Conservation (phyloP, 805 yeast species). For the Saccharomycodes ludwigii region DNA sequence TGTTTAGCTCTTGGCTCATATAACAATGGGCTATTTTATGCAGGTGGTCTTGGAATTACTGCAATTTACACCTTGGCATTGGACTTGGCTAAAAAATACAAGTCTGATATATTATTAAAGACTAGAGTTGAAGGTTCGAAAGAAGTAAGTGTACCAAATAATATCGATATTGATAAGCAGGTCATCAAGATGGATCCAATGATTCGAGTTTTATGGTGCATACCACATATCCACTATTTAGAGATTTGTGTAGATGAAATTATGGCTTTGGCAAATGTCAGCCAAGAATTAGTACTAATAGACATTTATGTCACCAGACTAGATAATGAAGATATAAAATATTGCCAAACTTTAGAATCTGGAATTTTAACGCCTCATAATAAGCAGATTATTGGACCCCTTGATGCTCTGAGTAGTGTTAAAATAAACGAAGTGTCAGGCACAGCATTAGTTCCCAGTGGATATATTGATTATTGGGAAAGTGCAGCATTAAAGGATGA, state of each 20-base stretch:
- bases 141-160: no score
- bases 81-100: conserved; percentile 15
- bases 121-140: no score
- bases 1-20: conserved; percentile 35
- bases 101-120: background rate
- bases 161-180: no score
- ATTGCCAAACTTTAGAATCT: no score
- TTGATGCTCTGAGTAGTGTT: no score
- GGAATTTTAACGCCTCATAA: no score
- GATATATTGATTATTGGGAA: conserved; percentile 2
- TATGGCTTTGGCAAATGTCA: conserved; percentile 1
- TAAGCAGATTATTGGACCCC: no score
- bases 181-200: background rate
- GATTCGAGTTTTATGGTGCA: conserved; percentile 1
- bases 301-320: conserved; percentile 2
- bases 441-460: no score
- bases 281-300: background rate
- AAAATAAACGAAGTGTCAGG: no score
- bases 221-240: conserved; percentile 1
- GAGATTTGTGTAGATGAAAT: conserved; percentile 1
- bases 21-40: conserved; percentile 43
- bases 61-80: conserved; percentile 35
- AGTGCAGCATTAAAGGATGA: no score
- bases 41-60: conserved; percentile 69
- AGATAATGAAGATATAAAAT: background rate